These are phyloP conservation scores for Lactifluus hygrophoroides DNA, from an alignment of 768 basidiomycete genomes.

Conservation along the genomic window DNA sequence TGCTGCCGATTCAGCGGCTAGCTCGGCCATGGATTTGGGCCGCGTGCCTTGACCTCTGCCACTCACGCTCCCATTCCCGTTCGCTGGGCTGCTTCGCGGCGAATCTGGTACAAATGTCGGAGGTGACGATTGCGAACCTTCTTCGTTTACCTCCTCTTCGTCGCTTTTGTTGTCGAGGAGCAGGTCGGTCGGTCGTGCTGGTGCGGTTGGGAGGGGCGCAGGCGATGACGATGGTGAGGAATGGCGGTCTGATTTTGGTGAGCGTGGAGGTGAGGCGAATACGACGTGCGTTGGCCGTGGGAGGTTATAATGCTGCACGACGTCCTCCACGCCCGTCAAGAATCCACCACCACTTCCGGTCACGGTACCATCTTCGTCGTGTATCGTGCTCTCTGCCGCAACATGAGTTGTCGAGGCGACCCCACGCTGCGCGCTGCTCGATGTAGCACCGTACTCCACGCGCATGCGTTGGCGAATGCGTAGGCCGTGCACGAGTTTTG, in stretches of 20 bases:
- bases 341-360: constrained; percentile 40
- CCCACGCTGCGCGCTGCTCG: not conserved
- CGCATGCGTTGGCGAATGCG: constrained; percentile 77
- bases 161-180: constrained; percentile 17
- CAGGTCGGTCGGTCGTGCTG: not conserved
- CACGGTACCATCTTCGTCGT: not conserved
- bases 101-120: too few relatives aligned
- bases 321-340: constrained; percentile 58
- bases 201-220: not conserved
- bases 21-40: constrained; percentile 17
- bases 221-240: not conserved
- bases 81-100: too few relatives aligned
- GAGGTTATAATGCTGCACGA: constrained; percentile 64
- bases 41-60: not conserved
- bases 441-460: constrained; percentile 51
- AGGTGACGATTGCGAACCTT: not conserved
- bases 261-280: constrained; percentile 15
- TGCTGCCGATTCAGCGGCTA: constrained; percentile 19
- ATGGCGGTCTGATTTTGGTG: not conserved
- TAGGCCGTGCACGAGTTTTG: constrained; percentile 77
- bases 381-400: too few relatives aligned
- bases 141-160: constrained; percentile 17
- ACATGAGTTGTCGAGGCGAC: not conserved
- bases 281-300: constrained; percentile 44
- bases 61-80: not conserved